Evolutionary conservation across 805 yeast genomes (phyloP).

Genomic region (Schwanniomyces pseudopolymorphus): DNA sequence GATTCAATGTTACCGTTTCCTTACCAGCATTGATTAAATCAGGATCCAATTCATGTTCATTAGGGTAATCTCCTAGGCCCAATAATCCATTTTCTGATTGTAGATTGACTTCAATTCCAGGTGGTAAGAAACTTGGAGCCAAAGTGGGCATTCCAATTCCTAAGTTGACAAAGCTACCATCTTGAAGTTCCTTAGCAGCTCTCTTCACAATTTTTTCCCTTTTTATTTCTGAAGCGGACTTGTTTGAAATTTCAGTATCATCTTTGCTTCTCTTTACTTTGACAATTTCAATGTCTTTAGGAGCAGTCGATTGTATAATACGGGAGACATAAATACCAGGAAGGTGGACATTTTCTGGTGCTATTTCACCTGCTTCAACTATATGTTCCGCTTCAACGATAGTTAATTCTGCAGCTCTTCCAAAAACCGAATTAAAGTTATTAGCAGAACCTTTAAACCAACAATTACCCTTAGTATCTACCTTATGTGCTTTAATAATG

Average conservation of each 20-base stretch:
- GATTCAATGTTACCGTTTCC: constrained; percentile 45
- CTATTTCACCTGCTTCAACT: constrained; percentile 45
- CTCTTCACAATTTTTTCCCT: constrained; percentile 40
- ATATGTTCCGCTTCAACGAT: constrained; percentile 54
- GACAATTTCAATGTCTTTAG: constrained; percentile 43
- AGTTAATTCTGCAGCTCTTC: constrained; percentile 45
- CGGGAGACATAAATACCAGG: constrained; percentile 45
- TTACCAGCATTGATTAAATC: constrained; percentile 53
- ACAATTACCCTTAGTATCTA: constrained; percentile 47
- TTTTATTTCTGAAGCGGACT: constrained; percentile 12
- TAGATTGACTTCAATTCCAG: constrained; percentile 34
- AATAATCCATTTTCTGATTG: constrained; percentile 52
- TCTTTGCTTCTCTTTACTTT: constrained; percentile 9
- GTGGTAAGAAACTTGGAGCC: constrained; percentile 41
- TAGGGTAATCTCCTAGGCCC: constrained; percentile 48
- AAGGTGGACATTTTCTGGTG: constrained; percentile 46
- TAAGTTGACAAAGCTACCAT: constrained; percentile 44
- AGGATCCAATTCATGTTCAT: constrained; percentile 42
- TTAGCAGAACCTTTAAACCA: constrained; percentile 46
- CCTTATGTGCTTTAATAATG: constrained; percentile 40
- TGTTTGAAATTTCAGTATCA: constrained; percentile 6
- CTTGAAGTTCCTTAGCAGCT: constrained; percentile 45
- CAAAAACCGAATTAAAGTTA: constrained; percentile 47
- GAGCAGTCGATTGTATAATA: constrained; percentile 40
- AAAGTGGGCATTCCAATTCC: constrained; percentile 53